Conservation (phyloP, 169 alveolate genomes). For the Perkinsus olseni region DNA sequence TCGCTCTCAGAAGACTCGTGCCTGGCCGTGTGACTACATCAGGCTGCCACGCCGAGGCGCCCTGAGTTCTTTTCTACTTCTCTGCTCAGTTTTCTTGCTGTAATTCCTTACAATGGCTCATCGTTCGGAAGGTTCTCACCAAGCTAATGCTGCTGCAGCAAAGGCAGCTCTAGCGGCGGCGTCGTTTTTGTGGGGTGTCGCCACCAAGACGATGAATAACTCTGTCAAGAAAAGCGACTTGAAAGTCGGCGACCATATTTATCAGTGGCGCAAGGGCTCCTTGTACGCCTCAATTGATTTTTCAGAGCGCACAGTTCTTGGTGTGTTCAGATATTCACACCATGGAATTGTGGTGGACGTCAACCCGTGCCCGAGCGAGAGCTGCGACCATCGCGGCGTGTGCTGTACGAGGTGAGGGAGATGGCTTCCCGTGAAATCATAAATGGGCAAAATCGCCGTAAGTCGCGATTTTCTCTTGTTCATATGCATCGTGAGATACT, state of each 20-base stretch:
- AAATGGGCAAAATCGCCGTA: too few relatives aligned
- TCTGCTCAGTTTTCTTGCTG: too few relatives aligned
- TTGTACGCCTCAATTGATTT: background rate
- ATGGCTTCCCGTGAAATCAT: background rate
- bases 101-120: too few relatives aligned
- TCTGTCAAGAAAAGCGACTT: background rate
- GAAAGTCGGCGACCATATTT: background rate
- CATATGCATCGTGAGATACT: too few relatives aligned
- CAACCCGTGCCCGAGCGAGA: background rate
- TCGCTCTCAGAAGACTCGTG: too few relatives aligned
- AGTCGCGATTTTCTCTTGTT: too few relatives aligned
- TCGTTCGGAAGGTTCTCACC: too few relatives aligned
- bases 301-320: too few relatives aligned
- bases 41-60: too few relatives aligned
- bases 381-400: background rate
- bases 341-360: background rate
- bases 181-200: background rate
- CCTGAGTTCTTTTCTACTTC: too few relatives aligned
- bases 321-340: background rate
- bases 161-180: background rate
- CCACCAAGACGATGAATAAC: background rate
- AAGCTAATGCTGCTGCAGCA: background rate
- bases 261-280: background rate
- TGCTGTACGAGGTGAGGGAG: background rate
- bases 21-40: too few relatives aligned